Evolutionary conservation across 257 asterid genomes (phyloP), one percentile per base, ranked within the genome.

Genomic region (Striga asiatica): DNA sequence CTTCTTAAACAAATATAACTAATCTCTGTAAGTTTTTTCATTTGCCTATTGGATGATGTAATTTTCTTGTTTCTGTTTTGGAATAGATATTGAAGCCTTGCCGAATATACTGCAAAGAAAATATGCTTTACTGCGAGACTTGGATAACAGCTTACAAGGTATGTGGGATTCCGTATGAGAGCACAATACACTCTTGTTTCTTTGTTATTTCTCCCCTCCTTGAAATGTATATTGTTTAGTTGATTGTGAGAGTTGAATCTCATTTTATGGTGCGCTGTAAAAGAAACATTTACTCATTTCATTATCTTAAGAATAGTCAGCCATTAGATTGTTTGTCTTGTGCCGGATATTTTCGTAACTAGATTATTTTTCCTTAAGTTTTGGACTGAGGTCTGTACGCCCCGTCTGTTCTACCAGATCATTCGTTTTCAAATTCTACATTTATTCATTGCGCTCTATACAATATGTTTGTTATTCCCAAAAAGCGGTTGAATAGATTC

Each of bases 91-190:
- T 64, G 96, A 78, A 72, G 96, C 85, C n/a, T 68, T 91, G 17
- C 98, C 98, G 1, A 80, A 70, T 39, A 83, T 81, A 65, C 58
- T 91, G 57, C 88, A 73, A 67, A 78, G 88, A 79, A 91, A 91
- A 70, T 91, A 91, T 63, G 81, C 81, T 1, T 74, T 91, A 42
- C 60, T 91, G 74, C 89, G 82, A 8, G 95, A 91, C 58, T 73
- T 91, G 66, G 95, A 91, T 70, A 87, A 77, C 65, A 91, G 98
- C 60, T 62, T 87, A 50, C 97, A 81, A 72, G 98, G 98, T 89
- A 73, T 50, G 68, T 27, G 3, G n/a, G n/a, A n/a, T 31, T 13
- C 9, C 13, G 42, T 34, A 49, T 20, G 21, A 34, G 31, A 45
- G 19, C 13, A 0, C 14, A 47, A 0, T 23, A 8, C 4, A 21